Conservation (phyloP, 257 asterid species). For the Solanum arcanum region DNA sequence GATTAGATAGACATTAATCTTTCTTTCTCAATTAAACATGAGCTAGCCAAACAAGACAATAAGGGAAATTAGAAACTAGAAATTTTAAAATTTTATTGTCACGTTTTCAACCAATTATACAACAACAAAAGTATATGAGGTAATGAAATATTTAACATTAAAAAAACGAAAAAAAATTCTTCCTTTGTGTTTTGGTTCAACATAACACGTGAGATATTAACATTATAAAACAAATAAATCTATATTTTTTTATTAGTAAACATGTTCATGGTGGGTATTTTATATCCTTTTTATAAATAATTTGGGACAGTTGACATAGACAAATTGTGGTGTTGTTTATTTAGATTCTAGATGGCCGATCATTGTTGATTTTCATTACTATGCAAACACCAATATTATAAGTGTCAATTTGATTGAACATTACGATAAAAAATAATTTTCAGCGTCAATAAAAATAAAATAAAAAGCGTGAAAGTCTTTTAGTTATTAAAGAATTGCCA, state of each 20-base stretch:
- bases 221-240: not conserved
- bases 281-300: not conserved
- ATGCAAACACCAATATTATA: not conserved
- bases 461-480: too few species aligned
- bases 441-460: too few species aligned
- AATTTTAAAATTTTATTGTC: not conserved
- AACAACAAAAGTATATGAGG: not conserved
- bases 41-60: not conserved
- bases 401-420: too few species aligned
- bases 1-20: not conserved
- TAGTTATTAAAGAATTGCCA: too few species aligned
- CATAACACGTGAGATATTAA: not conserved
- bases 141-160: not conserved
- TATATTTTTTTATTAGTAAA: not conserved
- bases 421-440: too few species aligned
- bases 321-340: not conserved
- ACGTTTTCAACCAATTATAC: not conserved
- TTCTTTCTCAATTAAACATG: not conserved
- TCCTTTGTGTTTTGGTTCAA: not conserved
- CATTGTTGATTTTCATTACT: not conserved
- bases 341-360: not conserved
- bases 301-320: not conserved
- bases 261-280: not conserved
- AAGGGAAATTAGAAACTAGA: not conserved
- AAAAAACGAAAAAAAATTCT: not conserved